Conservation (phyloP, 2,329 filamentous ascomycete species). For the Ophiocordyceps camponoti-leonardi region DNA sequence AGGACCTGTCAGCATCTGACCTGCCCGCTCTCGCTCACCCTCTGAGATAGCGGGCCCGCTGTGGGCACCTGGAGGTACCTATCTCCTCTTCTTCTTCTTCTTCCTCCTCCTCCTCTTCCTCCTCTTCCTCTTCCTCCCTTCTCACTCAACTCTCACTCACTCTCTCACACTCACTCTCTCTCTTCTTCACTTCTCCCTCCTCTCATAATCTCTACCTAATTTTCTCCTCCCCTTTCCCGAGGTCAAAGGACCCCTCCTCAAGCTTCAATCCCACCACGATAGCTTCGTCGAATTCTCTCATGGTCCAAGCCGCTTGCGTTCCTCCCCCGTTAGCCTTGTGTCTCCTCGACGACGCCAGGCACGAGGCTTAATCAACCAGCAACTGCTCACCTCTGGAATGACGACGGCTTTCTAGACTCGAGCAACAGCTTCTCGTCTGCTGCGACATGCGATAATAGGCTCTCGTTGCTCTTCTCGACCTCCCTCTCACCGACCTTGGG, state of each 20-base stretch:
- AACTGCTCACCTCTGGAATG: not conserved
- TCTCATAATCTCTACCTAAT: no score
- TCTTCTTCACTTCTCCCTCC: not conserved
- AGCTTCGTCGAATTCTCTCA: no score
- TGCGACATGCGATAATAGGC: not conserved
- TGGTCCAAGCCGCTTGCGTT: not conserved
- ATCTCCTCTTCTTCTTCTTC: not conserved
- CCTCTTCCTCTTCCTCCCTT: not conserved
- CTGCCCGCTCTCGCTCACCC: no score
- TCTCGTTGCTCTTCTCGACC: not conserved
- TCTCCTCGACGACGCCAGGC: not conserved
- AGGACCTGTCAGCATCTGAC: no score
- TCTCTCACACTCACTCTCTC: not conserved
- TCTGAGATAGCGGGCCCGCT: no score
- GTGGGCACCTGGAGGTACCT: no score
- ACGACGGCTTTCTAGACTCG: not conserved
- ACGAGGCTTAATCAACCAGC: not conserved
- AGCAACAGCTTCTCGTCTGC: not conserved
- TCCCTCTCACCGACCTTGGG: no score
- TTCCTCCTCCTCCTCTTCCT: not conserved
- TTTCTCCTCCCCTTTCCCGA: no score
- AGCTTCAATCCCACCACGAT: no score
- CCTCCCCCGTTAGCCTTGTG: not conserved
- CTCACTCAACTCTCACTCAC: not conserved
- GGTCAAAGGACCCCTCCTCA: no score